Evolutionary conservation across 75 land plant genomes (phyloP).

Genomic region (Larix kaempferi): DNA sequence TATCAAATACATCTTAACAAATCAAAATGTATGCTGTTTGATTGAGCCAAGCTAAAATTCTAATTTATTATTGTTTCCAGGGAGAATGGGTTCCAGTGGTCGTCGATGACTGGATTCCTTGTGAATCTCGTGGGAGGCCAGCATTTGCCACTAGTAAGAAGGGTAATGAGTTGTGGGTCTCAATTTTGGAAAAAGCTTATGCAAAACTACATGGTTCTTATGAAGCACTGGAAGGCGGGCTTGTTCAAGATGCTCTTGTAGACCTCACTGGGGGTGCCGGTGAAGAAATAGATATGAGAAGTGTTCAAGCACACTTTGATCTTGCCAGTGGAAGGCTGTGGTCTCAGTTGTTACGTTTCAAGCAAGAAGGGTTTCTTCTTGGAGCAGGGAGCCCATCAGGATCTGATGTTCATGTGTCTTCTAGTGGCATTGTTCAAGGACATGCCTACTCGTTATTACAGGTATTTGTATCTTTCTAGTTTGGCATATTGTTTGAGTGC

Average conservation of each 20-base stretch:
- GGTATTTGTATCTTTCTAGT: conserved; percentile 35
- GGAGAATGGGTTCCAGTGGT: conserved; percentile 99
- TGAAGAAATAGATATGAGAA: conserved; percentile 98
- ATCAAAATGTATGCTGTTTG: no score
- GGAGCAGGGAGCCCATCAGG: conserved; percentile 99
- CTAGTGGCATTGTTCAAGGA: conserved; percentile 99
- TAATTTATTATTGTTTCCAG: conserved; percentile 21
- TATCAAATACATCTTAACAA: no score
- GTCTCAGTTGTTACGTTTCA: conserved; percentile 96
- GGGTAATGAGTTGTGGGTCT: conserved; percentile 96
- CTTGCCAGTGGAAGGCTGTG: conserved; percentile 99
- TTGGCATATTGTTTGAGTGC: background rate
- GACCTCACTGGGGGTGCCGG: conserved; percentile 99
- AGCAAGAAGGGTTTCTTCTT: conserved; percentile 94
- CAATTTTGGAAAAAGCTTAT: conserved; percentile 97
- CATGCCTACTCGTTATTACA: conserved; percentile 98
- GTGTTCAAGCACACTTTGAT: conserved; percentile 92
- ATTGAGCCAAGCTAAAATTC: no score
- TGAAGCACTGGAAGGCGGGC: conserved; percentile 98
- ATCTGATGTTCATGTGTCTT: conserved; percentile 91
- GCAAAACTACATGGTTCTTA: conserved; percentile 98
- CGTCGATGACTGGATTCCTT: conserved; percentile 99
- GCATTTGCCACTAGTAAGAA: conserved; percentile 98
- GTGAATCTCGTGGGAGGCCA: conserved; percentile 95
- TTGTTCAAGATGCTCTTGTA: conserved; percentile 99